Evolutionary conservation across 164 flowering plant species (phyloP).

Genomic region (Dillenia turbinata): DNA sequence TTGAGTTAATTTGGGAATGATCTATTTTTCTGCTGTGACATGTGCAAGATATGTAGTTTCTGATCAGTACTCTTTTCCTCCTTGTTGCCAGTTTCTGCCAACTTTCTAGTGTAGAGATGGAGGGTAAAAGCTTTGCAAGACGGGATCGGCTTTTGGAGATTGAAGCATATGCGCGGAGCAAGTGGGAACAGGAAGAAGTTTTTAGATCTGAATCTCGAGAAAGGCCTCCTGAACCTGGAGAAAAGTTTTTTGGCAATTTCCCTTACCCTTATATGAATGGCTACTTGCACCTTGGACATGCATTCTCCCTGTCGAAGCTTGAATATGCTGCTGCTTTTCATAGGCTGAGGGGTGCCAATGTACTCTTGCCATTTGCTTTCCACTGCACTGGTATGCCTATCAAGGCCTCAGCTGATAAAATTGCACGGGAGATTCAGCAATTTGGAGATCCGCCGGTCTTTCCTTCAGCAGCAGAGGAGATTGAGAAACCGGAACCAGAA

Average conservation of each 20-base stretch:
- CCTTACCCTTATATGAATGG: conserved; percentile 98
- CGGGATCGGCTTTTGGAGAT: conserved; percentile 70
- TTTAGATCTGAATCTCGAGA: conserved; percentile 58
- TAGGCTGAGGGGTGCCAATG: conserved; percentile 77
- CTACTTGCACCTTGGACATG: conserved; percentile 82
- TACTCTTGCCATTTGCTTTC: conserved; percentile 81
- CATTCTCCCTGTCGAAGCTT: conserved; percentile 85
- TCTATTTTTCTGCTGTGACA: too few relatives aligned
- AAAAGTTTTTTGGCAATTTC: conserved; percentile 88
- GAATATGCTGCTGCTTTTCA: conserved; percentile 92
- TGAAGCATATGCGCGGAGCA: conserved; percentile 42
- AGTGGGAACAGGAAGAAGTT: conserved; percentile 72
- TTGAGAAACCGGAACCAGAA: conserved; percentile 11
- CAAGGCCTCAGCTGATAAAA: conserved; percentile 92
- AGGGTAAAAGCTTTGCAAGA: conserved; percentile 66
- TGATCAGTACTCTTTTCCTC: background rate
- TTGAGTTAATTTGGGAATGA: too few relatives aligned
- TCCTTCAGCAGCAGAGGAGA: conserved; percentile 35
- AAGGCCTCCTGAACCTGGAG: conserved; percentile 47
- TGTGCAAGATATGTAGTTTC: too few relatives aligned
- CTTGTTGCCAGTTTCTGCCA: conserved; percentile 25
- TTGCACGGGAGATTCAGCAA: conserved; percentile 44
- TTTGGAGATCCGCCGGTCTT: conserved; percentile 69
- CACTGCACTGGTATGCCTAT: conserved; percentile 98
- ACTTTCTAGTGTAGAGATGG: conserved; percentile 36